phyloP scores from a whole-genome alignment of 345 rosid genomes.

The Arabis hirsuta region DNA sequence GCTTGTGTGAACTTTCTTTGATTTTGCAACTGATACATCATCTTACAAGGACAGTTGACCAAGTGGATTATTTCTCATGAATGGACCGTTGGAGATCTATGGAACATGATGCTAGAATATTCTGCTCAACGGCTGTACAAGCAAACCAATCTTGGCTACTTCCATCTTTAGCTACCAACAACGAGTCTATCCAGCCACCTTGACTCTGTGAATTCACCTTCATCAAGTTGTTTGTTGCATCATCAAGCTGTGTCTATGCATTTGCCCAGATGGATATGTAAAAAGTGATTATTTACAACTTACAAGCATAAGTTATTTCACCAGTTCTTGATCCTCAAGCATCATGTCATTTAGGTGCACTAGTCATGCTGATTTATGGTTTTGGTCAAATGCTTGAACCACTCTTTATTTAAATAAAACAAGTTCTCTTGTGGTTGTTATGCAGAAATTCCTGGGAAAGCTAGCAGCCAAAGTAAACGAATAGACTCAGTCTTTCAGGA shows the following conservation, averaged over 20 bases:
- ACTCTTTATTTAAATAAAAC: neutral
- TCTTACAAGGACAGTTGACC: constrained; percentile 59
- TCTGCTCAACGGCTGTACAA: constrained; percentile 62
- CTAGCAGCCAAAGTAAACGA: constrained; percentile 6
- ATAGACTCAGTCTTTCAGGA: constrained; percentile 29
- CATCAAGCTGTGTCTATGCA: no score
- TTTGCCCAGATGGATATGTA: constrained; percentile 19
- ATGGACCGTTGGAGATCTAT: constrained; percentile 97
- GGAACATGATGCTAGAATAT: constrained; percentile 81
- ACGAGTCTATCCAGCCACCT: neutral
- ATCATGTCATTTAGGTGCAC: neutral
- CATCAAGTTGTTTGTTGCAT: constrained; percentile 20
- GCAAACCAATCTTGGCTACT: constrained; percentile 69
- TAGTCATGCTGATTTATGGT: constrained; percentile 14
- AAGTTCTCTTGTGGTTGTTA: neutral
- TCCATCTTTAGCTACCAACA: constrained; percentile 52
- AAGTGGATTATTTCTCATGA: constrained; percentile 72
- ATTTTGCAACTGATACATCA: constrained; percentile 20
- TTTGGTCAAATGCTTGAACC: constrained; percentile 17
- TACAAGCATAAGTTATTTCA: constrained; percentile 1
- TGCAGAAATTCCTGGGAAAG: constrained; percentile 22
- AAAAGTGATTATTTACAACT: constrained; percentile 14
- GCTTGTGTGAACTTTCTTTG: neutral
- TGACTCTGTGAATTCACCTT: constrained; percentile 24
- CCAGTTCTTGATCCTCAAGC: constrained; percentile 11